Conservation (phyloP, 2,329 filamentous ascomycete genomes). For the Amauroascus niger region DNA sequence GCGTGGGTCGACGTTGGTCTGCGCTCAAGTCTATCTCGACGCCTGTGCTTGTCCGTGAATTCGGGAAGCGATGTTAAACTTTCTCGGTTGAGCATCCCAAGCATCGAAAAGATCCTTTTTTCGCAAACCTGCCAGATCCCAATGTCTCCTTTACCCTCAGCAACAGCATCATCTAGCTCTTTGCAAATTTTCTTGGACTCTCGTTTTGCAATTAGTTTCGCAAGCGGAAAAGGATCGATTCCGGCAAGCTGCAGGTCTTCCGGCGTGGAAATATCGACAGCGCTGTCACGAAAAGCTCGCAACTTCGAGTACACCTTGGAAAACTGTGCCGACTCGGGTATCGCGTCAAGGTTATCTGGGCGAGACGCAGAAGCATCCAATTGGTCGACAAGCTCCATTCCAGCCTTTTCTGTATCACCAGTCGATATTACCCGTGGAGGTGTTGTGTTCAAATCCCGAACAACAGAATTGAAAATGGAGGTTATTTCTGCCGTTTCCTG, state of each 20-base stretch:
- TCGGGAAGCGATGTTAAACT: background rate
- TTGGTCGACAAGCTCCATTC: background rate
- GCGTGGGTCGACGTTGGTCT: background rate
- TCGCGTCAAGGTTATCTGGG: background rate
- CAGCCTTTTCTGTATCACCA: background rate
- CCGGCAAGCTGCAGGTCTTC: slow-evolving; percentile 5
- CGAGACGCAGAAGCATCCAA: background rate
- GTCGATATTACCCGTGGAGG: background rate
- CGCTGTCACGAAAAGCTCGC: slow-evolving; percentile 7
- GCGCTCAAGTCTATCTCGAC: background rate
- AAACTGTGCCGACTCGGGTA: background rate
- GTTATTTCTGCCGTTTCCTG: slow-evolving; percentile 6
- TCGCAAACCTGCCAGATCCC: slow-evolving; percentile 34
- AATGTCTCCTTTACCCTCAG: slow-evolving; percentile 26
- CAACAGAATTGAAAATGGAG: slow-evolving; percentile 12
- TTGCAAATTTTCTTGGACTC: slow-evolving; percentile 28
- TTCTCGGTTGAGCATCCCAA: slow-evolving; percentile 15
- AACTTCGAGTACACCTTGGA: slow-evolving; percentile 7
- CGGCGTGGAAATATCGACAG: slow-evolving; percentile 3
- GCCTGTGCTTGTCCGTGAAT: background rate
- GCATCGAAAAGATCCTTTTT: slow-evolving; percentile 33
- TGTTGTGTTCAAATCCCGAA: background rate
- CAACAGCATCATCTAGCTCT: slow-evolving; percentile 24
- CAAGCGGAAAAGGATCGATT: slow-evolving; percentile 12
- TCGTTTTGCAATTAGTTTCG: slow-evolving; percentile 22